Base-by-base conservation (phyloP, 2,329 filamentous ascomycete species). In the Colletotrichum viniferum region DNA sequence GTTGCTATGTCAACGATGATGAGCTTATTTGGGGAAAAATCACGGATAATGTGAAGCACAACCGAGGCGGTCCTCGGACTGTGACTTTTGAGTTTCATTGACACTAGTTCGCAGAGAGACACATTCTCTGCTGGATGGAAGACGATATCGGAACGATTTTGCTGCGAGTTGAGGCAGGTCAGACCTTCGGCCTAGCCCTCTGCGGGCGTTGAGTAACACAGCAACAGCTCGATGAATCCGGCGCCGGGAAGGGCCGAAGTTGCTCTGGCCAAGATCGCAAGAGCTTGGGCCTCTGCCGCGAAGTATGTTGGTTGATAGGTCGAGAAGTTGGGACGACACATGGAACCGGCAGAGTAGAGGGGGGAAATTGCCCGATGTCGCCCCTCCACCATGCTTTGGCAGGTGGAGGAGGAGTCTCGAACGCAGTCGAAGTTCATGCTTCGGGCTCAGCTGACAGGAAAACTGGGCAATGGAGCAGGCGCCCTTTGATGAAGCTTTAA, bases 11-110 rank as follows among this genome's bases (percentile, higher is more conserved):
- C 34, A 43, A 63, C n/a, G 77, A 78, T 55, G 75, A 78, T 18
- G 64, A 78, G 26, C 32, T 78, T 38, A 78, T 78, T 69, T 75
- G 65, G 60, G 77, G 77, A 3, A 66, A 74, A 32, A 24, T 77
- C 5, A 77, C 77, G 2, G 68, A 76, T 14, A 68, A 55, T 8
- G 69, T 73, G 38, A 75, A 61, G 43, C 70, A 30, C 18, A 67
- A 72, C 48, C 43, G 43, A 52, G 55, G 48, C 7, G 72, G 72
- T 24, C 68, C 72, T 66, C 62, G 16, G 13, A 56, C 30, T 9
- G 56, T 75, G 30, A 63, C 32, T 10, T 75, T 73, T 69, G 73
- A 69, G 16, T 69, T 75, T 26, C 68, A 70, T 63, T 70, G 16
- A 36, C 16, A 16, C 3, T 16, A 30, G 34, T 64, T 24, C 13